Base-by-base conservation (phyloP, 106 monocot genomes). In the Dendrobium huoshanense region DNA sequence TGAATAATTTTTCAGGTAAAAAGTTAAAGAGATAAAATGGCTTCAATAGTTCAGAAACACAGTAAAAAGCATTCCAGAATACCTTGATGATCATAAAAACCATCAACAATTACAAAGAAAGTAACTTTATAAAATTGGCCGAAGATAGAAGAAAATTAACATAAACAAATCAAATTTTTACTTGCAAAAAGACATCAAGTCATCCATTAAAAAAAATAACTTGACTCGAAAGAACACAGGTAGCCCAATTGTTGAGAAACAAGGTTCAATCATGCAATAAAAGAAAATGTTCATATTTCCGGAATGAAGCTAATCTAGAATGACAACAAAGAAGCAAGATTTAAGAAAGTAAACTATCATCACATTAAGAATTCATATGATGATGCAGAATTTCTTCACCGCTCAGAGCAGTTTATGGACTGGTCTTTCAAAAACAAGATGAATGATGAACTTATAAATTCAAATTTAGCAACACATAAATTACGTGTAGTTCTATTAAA, bases 91-190 rank as follows among this genome's bases (percentile, higher is more conserved):
- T 7, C 22, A n/a, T 7, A 64, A 64, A 64, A 64, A 64, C 64
- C 24, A 64, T 64, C 64, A 64, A n/a, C 64, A 64, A 64, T n/a
- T 64, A 64, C 64, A 64, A 64, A n/a, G 7, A 64, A 64, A n/a
- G 20, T 37, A 37, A 37, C 37, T 37, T 3, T 37, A 37, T 37
- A 64, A 64, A 4, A n/a, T 64, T 24, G 22, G 25, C 22, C 3
- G n/a, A 64, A 22, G 37, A 37, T 3, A 19, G 7, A 64, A 64
- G 64, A 64, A 5, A 64, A 64, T n/a, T 24, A 64, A 22, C 22
- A 64, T 64, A 64, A 22, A 15, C 20, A 22, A 0, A 64, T 25
- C 22, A 64, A 64, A 64, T 37, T 64, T 25, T n/a, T 24, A 15
- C 22, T 64, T 64, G 64, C 18, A 64, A 64, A 19, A 64, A 24